Evolutionary conservation across 352 stramenopile species (phyloP).

Genomic region (Phytopythium kandeliae): DNA sequence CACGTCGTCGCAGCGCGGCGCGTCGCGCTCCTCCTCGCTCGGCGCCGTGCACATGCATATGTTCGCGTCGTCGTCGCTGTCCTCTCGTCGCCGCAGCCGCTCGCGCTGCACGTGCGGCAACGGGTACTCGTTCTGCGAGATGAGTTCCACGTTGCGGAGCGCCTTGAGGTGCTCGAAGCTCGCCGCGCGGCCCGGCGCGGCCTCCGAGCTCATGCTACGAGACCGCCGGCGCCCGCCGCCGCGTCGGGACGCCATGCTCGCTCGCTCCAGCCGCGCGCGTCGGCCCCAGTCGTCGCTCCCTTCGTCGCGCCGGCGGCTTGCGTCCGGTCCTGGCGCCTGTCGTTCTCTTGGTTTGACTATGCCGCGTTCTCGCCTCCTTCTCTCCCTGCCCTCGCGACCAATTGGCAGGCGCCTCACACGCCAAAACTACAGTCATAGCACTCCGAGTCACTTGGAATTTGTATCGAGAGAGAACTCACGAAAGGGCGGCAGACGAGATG

Average conservation of each 20-base stretch:
- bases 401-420: neutral
- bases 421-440: too few species aligned
- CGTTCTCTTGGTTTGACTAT: slow-evolving; percentile 5
- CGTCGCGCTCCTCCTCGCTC: slow-evolving; percentile 24
- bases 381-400: neutral
- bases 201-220: neutral
- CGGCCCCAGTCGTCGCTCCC: neutral
- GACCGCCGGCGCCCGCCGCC: slow-evolving; percentile 2
- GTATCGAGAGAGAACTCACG: neutral
- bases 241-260: neutral
- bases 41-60: slow-evolving; percentile 59
- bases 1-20: slow-evolving; percentile 68
- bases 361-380: neutral
- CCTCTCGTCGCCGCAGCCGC: slow-evolving; percentile 28
- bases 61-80: slow-evolving; percentile 35
- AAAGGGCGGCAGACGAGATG: neutral
- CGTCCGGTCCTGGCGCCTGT: neutral
- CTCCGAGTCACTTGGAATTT: neutral
- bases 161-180: slow-evolving; percentile 65
- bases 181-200: slow-evolving; percentile 1
- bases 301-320: neutral
- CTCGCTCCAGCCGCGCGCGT: neutral
- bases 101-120: slow-evolving; percentile 42
- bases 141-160: slow-evolving; percentile 53
- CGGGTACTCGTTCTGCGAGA: slow-evolving; percentile 70